Percentiles rank a stretch among this genome's conserved stretches.
phyloP scores from a whole-genome alignment of 2,329 filamentous ascomycete genomes.

The Alternaria ventricosa region DNA sequence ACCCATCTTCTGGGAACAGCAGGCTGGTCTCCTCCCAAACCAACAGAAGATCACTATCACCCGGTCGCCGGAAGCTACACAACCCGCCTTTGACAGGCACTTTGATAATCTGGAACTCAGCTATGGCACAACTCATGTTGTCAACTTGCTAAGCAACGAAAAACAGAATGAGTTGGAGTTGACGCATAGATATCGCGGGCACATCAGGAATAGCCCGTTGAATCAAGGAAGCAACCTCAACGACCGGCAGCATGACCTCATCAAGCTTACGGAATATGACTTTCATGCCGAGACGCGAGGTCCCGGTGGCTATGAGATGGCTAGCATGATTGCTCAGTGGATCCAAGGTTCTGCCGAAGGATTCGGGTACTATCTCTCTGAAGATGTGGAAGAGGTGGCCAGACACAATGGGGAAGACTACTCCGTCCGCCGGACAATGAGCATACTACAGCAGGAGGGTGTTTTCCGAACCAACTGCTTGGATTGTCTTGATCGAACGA shows the following conservation, averaged over 20 bases:
- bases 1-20: constrained; percentile 96
- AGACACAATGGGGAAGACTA: constrained; percentile 51
- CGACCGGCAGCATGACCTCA: constrained; percentile 71
- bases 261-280: constrained; percentile 88
- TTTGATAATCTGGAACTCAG: constrained; percentile 84
- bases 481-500: constrained; percentile 94
- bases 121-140: constrained; percentile 89
- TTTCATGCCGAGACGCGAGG: constrained; percentile 94
- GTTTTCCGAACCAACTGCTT: constrained; percentile 95
- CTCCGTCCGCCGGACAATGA: constrained; percentile 57
- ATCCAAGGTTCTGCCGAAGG: constrained; percentile 81
- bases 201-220: constrained; percentile 76
- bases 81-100: constrained; percentile 94
- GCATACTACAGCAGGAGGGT: constrained; percentile 90
- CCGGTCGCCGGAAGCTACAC: constrained; percentile 85
- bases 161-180: constrained; percentile 88
- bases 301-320: constrained; percentile 85
- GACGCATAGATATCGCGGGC: constrained; percentile 77
- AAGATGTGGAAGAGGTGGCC: constrained; percentile 68
- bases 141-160: constrained; percentile 90
- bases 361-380: constrained; percentile 90
- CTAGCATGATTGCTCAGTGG: constrained; percentile 79
- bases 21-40: constrained; percentile 82
- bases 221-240: constrained; percentile 63
- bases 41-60: constrained; percentile 95